Evolutionary conservation across 495 filamentous ascomycete species (phyloP), one percentile per base, ranked within the genome.

Genomic region (Pyrenopolyporus hunteri): DNA sequence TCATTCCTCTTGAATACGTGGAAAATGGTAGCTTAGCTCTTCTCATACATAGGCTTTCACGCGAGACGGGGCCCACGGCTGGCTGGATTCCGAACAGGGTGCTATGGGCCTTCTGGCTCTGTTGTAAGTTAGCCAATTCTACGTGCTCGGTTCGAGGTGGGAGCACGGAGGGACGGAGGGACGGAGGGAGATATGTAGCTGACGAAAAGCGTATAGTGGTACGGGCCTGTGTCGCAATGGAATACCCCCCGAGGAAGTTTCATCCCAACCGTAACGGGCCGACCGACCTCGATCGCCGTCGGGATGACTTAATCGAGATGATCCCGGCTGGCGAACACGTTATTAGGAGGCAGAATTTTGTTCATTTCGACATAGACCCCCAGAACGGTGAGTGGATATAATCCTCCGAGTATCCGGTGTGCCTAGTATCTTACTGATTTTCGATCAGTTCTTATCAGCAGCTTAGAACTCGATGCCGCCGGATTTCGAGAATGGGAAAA

Each of bases 341-440:
- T 1, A 1, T 3, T 0, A 42, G 50, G 11, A 32, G 49, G 9
- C 47, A 35, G 19, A 54, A 55, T 20, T n/a, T 61, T 5, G 57
- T 61, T 16, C 57, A 61, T 16, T 61, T 61, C 14, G 50, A 61
- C 20, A 48, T 61, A 7, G 57, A 61, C 19, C 57, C 57, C 2
- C 0, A 0, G 26, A 61, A 61, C 25, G 28, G 57, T 61, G 42
- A 55, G 57, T 4, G 16, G 2, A 20, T 16, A 6, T 8, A n/a
- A 16, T 31, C 16, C n/a, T 20, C 2, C 26, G 10, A 9, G 13
- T 13, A n/a, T 31, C 28, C 26, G 7, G 47, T 40, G 1, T 43
- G 25, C 49, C 55, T 19, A 61, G n/a, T n/a, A n/a, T n/a, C n/a
- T n/a, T n/a, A 4, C 49, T 1, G 13, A 9, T 9, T 25, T 36